These are phyloP conservation scores for Collariella sp. DNA, from an alignment of 495 filamentous ascomycete species.

Conservation along the genomic window DNA sequence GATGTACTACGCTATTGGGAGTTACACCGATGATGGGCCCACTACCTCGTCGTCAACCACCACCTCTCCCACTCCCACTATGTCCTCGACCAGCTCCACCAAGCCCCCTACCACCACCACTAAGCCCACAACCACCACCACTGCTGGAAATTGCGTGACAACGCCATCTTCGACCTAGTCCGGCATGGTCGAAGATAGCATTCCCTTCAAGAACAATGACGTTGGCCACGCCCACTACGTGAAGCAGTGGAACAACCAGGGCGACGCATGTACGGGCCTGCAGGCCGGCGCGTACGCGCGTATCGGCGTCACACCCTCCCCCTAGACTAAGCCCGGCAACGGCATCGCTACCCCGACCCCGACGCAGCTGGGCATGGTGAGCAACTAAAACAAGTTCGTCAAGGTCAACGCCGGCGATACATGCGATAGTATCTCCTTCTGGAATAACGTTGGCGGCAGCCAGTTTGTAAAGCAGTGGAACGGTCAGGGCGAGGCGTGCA, in stretches of 20 bases:
- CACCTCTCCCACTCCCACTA: slow-evolving; percentile 4
- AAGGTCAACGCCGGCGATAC: not conserved
- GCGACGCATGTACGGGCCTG: too few species aligned
- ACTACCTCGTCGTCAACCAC: not conserved
- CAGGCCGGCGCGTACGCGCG: too few species aligned
- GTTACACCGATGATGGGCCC: slow-evolving; percentile 7
- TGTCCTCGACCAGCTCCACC: slow-evolving; percentile 7
- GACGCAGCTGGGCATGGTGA: not conserved
- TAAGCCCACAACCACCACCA: too few species aligned
- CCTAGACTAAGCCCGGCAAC: not conserved
- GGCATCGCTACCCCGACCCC: not conserved
- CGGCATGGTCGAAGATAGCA: too few species aligned
- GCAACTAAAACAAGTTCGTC: not conserved
- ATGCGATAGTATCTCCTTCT: not conserved
- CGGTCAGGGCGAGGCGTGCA: not conserved
- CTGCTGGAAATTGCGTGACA: too few species aligned
- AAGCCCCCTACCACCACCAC: too few species aligned
- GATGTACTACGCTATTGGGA: slow-evolving; percentile 22
- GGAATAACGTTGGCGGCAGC: not conserved
- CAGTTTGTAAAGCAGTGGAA: not conserved
- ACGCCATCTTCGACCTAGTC: too few species aligned
- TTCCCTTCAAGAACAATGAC: too few species aligned
- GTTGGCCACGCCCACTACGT: too few species aligned
- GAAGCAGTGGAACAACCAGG: too few species aligned
- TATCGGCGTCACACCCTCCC: not conserved